Base-by-base conservation (phyloP, 495 filamentous ascomycete genomes). In the Glarea lozoyensis region DNA sequence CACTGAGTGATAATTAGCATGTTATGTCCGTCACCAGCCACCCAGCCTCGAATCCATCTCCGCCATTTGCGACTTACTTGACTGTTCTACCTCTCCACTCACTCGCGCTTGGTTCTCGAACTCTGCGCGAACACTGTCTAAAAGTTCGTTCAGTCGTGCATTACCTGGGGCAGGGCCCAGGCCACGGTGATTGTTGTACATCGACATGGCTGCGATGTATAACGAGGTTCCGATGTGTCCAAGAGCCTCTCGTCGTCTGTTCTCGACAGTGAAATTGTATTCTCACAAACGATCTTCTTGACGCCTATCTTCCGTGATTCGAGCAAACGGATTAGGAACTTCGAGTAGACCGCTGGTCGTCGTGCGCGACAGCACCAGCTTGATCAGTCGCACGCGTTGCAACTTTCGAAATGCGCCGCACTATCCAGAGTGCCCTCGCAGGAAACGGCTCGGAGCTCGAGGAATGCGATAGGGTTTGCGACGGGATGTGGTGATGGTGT, bases 131-230 rank as follows among this genome's bases (percentile, higher is more conserved):
- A 98, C 76, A 53, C 88, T 80, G 32, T 96, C 90, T 54, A 98
- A 69, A 49, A 96, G 75, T 68, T 98, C 92, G 49, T 78, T 86
- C 50, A 97, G 68, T 42, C 92, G 88, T 53, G 73, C 72, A 68
- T 79, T 81, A 53, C 60, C 61, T 45, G 65, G 55, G 42, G 61
- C 62, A 17, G 82, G 73, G 54, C 81, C 82, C 72, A 94, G 79
- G 53, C 82, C 84, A 60, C 88, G 86, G 69, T 89, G 86, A 48
- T 82, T 70, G 66, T 82, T 86, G 61, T 97, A 95, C 89, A 98
- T 95, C 45, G 71, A 76, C 76, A 79, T 80, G 13, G 36, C 35
- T 25, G 13, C 15, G 20, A 37, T 23, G 25, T 16, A 12, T 27
- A 21, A 15, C 30, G 32, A n/a, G 32, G 36, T 31, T 17, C 20